Evolutionary conservation across 2,329 filamentous ascomycete genomes (phyloP), one percentile per base, ranked within the genome.

Genomic region (Ascochyta rabiei): DNA sequence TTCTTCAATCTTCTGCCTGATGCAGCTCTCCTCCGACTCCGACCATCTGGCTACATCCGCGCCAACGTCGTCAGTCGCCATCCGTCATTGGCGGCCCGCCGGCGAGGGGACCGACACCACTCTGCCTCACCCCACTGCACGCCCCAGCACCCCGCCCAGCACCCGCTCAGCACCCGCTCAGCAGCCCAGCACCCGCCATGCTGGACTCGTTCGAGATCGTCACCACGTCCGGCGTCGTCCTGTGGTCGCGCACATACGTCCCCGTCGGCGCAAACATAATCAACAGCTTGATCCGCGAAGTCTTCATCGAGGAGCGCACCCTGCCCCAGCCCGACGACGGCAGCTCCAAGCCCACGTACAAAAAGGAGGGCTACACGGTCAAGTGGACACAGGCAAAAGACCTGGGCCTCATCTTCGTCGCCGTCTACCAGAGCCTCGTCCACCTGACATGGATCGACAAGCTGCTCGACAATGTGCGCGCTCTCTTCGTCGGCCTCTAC

Each of bases 371-470:
- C 64, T 96, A 98, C 73, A 98, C 92, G 0, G 76, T 99, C 64
- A 96, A 95, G 79, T 99, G 93, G 90, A 92, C 91, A 4, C 86
- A 90, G 31, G 89, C 89, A 48, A 98, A 97, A 78, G 95, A 99
- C 72, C 80, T 98, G 48, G 92, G 93, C 35, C 79, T 99, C 62
- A 96, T 99, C 62, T 99, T 99, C 76, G 93, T 98, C 69, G 95
- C 93, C 62, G 95, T 99, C 61, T 99, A 99, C 76, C 90, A 96
- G 73, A 97, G 93, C 34, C 86, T 99, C 28, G 84, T 99, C 26
- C 93, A 97, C 75, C 85, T 99, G 8, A 93, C 90, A 12, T 99
- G 96, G 95, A 91, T 98, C 62, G 95, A 99, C 76, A 92, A 95
- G 75, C 87, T 99, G 42, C 86, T 99, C 63, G 93, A 97, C 71